Percentiles rank a stretch among this genome's conserved stretches.
Conservation (phyloP, 345 rosid genomes). For the Limnanthes douglasii region DNA sequence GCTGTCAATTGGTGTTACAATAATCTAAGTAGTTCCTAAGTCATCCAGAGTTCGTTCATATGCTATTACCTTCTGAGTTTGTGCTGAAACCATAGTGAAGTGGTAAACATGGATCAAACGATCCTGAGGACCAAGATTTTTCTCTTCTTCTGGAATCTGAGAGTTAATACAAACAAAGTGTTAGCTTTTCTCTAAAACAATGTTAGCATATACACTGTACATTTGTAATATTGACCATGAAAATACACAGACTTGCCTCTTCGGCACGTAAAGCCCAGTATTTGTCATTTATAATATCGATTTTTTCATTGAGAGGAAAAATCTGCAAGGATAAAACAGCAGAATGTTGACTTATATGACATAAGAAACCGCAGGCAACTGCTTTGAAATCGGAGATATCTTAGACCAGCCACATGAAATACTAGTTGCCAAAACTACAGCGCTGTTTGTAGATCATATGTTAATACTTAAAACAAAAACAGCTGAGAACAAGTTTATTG, state of each 20-base stretch:
- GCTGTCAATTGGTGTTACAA: not conserved
- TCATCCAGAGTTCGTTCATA: constrained; percentile 2
- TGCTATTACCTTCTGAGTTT: constrained; percentile 45
- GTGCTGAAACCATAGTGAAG: constrained; percentile 67
- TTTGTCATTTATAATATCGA: constrained; percentile 68
- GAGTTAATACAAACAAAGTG: constrained; percentile 3
- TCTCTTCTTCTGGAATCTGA: constrained; percentile 96
- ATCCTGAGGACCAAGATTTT: constrained; percentile 75
- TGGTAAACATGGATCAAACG: constrained; percentile 92
- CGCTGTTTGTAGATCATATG: constrained; percentile 24
- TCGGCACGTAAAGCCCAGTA: constrained; percentile 75
- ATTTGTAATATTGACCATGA: too few relatives aligned
- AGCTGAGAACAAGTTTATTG: constrained; percentile 1
- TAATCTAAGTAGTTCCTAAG: not conserved
- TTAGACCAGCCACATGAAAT: not conserved
- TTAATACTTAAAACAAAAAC: too few relatives aligned
- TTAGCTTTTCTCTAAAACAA: too few relatives aligned
- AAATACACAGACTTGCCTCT: constrained; percentile 46
- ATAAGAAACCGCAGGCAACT: not conserved
- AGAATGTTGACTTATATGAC: not conserved
- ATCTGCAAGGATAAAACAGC: constrained; percentile 26
- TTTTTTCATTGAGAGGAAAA: constrained; percentile 51
- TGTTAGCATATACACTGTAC: too few relatives aligned
- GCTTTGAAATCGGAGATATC: not conserved
- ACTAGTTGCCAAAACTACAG: not conserved